These are phyloP conservation scores for Posidonia australis DNA, from an alignment of 106 monocot species.

Conservation along the genomic window DNA sequence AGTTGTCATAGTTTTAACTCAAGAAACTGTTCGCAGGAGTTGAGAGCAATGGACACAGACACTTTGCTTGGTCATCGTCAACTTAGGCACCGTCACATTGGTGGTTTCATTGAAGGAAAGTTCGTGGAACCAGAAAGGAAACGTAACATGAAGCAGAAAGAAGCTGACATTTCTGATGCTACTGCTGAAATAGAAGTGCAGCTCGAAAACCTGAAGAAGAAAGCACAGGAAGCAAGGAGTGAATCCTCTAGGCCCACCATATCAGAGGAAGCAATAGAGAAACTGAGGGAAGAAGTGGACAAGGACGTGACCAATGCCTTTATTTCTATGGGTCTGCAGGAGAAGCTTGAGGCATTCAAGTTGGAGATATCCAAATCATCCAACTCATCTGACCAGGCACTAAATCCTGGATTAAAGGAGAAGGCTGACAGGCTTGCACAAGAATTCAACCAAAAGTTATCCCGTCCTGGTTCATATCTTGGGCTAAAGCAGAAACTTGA, in stretches of 20 bases:
- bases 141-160: slow-evolving; percentile 71
- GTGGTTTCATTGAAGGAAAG: slow-evolving; percentile 43
- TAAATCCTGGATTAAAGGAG: slow-evolving; percentile 40
- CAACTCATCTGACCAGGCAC: slow-evolving; percentile 14
- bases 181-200: slow-evolving; percentile 45
- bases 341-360: slow-evolving; percentile 52
- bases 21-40: slow-evolving; percentile 26
- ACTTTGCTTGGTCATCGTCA: slow-evolving; percentile 42
- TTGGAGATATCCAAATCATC: slow-evolving; percentile 51
- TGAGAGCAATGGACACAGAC: slow-evolving; percentile 36
- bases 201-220: slow-evolving; percentile 46
- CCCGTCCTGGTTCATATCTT: slow-evolving; percentile 31
- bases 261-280: slow-evolving; percentile 40
- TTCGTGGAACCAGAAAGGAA: slow-evolving; percentile 48
- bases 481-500: slow-evolving; percentile 56
- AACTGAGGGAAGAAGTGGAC: slow-evolving; percentile 42
- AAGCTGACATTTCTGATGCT: slow-evolving; percentile 23
- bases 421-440: slow-evolving; percentile 41
- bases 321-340: slow-evolving; percentile 52
- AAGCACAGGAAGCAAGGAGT: slow-evolving; percentile 27
- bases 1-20: background rate
- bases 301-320: slow-evolving; percentile 62
- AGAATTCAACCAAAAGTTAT: slow-evolving; percentile 47
- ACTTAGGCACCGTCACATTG: slow-evolving; percentile 46
- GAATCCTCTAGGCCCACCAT: slow-evolving; percentile 14